Evolutionary conservation across 139 green algal genomes (phyloP).

Genomic region (Astrephomene gubernaculifera): DNA sequence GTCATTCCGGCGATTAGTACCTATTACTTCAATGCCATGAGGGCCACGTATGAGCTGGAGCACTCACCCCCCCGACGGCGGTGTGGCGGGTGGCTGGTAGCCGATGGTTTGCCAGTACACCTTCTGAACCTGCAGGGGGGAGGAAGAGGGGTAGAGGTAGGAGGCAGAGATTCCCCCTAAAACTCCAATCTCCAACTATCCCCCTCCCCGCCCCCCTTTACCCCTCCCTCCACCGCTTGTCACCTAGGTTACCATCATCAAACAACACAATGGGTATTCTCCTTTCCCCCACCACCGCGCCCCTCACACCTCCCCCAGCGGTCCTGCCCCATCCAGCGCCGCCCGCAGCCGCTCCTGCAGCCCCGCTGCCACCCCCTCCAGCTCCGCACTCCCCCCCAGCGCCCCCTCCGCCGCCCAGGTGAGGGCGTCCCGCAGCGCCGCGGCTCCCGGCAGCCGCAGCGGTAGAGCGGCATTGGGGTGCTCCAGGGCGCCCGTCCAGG

Average conservation of each 20-base stretch:
- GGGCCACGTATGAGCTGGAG: no score
- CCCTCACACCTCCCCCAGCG: background rate
- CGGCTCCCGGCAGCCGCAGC: conserved; percentile 19
- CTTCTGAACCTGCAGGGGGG: background rate
- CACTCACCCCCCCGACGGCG: no score
- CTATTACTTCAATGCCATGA: no score
- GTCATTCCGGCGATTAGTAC: no score
- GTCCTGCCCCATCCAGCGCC: background rate
- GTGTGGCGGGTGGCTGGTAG: background rate
- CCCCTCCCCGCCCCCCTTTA: no score
- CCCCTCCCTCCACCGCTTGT: no score
- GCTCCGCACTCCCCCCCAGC: background rate
- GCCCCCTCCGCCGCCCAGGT: background rate
- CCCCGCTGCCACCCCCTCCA: background rate
- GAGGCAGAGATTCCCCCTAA: no score
- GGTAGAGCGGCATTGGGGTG: conserved; percentile 26
- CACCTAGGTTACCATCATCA: background rate
- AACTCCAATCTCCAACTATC: no score
- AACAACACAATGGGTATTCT: background rate
- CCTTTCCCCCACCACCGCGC: background rate
- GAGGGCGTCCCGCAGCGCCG: background rate
- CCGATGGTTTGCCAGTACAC: background rate
- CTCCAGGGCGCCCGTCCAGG: background rate
- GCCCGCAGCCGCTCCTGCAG: background rate
- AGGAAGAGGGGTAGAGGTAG: background rate